A percentile compares a stretch with the other conserved stretches of the same genome.
These are phyloP conservation scores for Trypanosoma mega DNA, from an alignment of 208 protist species.

Conservation along the genomic window DNA sequence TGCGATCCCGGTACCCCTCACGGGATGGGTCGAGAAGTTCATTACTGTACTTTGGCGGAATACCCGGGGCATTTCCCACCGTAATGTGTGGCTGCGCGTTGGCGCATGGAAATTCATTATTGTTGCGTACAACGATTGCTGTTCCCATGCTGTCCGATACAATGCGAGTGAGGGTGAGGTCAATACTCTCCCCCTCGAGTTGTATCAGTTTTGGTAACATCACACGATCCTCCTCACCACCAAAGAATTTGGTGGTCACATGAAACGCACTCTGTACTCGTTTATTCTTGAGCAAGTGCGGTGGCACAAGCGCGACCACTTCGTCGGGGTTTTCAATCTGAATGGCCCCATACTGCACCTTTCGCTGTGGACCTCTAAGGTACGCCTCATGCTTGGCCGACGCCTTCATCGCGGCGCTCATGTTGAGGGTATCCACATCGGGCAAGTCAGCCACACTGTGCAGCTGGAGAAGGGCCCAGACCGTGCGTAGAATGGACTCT, in stretches of 20 bases:
- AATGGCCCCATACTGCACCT: constrained; percentile 40
- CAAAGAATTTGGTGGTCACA: constrained; percentile 16
- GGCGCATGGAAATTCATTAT: constrained; percentile 38
- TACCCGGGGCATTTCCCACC: constrained; percentile 38
- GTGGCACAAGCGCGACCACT: constrained; percentile 20
- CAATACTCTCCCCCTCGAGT: constrained; percentile 30
- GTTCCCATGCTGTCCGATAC: constrained; percentile 61
- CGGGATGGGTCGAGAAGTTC: constrained; percentile 37
- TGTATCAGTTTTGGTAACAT: constrained; percentile 47
- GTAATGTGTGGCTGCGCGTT: constrained; percentile 61
- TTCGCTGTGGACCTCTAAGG: constrained; percentile 31
- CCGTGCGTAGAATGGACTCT: constrained; percentile 21
- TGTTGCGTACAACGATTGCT: constrained; percentile 24
- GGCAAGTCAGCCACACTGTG: constrained; percentile 41
- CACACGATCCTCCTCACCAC: constrained; percentile 37
- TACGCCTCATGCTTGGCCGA: constrained; percentile 49
- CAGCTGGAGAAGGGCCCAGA: constrained; percentile 47
- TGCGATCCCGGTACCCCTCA: constrained; percentile 12
- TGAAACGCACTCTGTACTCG: constrained; percentile 16
- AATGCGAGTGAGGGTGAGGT: constrained; percentile 37
- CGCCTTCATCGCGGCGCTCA: constrained; percentile 31
- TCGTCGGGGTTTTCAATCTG: constrained; percentile 19
- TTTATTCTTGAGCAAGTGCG: constrained; percentile 13
- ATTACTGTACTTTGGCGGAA: constrained; percentile 68
- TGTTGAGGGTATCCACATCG: constrained; percentile 31